Evolutionary conservation across 768 basidiomycete species (phyloP), one percentile per base, ranked within the genome.

Genomic region (Tremella mesenterica): DNA sequence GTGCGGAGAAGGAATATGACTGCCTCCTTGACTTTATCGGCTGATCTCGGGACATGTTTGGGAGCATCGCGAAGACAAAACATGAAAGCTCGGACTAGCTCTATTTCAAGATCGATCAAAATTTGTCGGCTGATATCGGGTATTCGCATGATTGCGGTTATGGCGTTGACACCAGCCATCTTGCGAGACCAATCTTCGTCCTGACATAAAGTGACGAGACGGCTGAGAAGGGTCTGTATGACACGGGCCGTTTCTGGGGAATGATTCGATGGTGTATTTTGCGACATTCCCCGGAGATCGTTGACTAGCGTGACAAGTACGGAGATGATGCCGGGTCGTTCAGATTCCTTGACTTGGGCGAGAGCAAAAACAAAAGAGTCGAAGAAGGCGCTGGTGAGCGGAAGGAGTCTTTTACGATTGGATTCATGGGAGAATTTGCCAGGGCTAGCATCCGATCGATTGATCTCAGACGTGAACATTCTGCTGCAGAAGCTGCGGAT

Each of bases 51-150:
- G 20, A 91, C 79, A 63, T 96, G 92, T 58, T 81, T 80, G 0
- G 93, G 91, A 64, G 95, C 85, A 67, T 97, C 93, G 69, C 97
- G 95, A 44, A 99, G 77, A 56, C 92, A 84, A 64, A 90, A 88
- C 27, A 96, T 77, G 23, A 97, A 79, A 4, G 86, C 89, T 48
- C 91, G 86, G 49, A 90, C 81, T 57, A 95, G 81, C 59, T 97
- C 93, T 27, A 87, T 79, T 70, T 93, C 87, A 44, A 89, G 83
- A 50, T 92, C 87, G 56, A 81, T 79, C 50, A 89, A 79, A 86
- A 91, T 90, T 59, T 80, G 81, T 44, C 80, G 76, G 16, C 85
- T 85, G 34, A 95, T 72, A 12, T 83, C 80, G 1, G 85, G 80
- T 16, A 84, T 82, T 48, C 77, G 74, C 0, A 85, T 81, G 75